These are phyloP conservation scores for Xylaria nigripes DNA, from an alignment of 495 filamentous ascomycete genomes.

Conservation along the genomic window DNA sequence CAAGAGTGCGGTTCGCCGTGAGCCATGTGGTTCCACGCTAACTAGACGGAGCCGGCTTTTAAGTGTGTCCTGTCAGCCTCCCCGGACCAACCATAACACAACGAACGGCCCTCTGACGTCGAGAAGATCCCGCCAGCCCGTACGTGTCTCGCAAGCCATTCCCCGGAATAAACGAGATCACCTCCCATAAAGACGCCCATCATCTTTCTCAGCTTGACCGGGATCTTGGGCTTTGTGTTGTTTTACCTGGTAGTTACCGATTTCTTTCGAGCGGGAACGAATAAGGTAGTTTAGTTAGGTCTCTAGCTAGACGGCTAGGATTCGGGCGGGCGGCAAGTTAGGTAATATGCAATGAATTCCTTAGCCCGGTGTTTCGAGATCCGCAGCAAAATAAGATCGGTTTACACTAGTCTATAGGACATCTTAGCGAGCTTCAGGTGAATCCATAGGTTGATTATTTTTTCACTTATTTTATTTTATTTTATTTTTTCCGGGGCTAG, in stretches of 20 bases:
- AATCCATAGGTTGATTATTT: too few species aligned
- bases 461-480: too few species aligned
- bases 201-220: constrained; percentile 6
- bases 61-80: not conserved
- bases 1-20: not conserved
- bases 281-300: too few species aligned
- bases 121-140: not conserved
- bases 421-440: too few species aligned
- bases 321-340: too few species aligned
- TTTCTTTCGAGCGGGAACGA: too few species aligned
- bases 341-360: too few species aligned
- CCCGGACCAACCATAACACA: not conserved
- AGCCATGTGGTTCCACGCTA: not conserved
- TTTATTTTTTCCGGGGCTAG: too few species aligned
- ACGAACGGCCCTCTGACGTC: not conserved
- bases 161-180: not conserved
- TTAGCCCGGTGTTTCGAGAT: too few species aligned
- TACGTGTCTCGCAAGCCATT: not conserved
- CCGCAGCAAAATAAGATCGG: too few species aligned
- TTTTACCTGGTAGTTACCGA: not conserved
- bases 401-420: too few species aligned
- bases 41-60: not conserved
- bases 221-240: not conserved
- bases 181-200: not conserved
- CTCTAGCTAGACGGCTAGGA: too few species aligned